Evolutionary conservation across 371 early-diverging fungal species (phyloP), one percentile per base, ranked within the genome.

Genomic region (Mucor plumbeus): DNA sequence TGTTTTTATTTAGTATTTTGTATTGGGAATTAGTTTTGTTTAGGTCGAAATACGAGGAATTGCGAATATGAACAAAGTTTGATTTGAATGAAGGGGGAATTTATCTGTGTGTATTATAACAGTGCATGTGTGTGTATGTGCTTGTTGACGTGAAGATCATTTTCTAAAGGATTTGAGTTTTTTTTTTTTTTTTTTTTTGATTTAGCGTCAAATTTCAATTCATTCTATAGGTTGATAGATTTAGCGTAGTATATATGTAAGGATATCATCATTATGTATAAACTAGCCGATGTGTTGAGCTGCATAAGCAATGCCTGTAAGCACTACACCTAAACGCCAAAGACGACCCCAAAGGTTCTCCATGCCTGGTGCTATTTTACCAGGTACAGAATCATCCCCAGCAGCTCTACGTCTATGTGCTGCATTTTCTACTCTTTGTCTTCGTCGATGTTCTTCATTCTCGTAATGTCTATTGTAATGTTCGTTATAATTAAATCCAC

Each of bases 361-460:
- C 38, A 53, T 59, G n/a, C 65, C 66, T 13, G 21, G n/a, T 35
- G 56, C 62, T 33, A n/a, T 38, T 38, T 62, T 36, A 5, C 34
- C 56, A 26, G 35, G 56, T 8, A 57, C 54, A 9, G 60, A 44
- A 7, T 38, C 53, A 15, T 63, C 67, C 17, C 73, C 73, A 35
- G 76, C 74, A n/a, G 62, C 77, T 19, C 67, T 64, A 55, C 77
- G 60, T 64, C 84, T 68, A 19, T 74, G 60, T 0, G 77, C 73
- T 4, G 79, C 78, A n/a, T 75, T 70, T 6, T 61, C 66, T 56
- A 81, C 26, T 26, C 84, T 71, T n/a, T 68, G 59, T 43, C 72
- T 70, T 8, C 82, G 74, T 48, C 82, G 56, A 44, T 53, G 63
- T 60, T 84, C 84, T 64, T 84, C 84, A 1, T 74, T 72, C 61